Evolutionary conservation across 306 rosid species (phyloP), one percentile per base, ranked within the genome.

Genomic region (Sicyos baderoa): DNA sequence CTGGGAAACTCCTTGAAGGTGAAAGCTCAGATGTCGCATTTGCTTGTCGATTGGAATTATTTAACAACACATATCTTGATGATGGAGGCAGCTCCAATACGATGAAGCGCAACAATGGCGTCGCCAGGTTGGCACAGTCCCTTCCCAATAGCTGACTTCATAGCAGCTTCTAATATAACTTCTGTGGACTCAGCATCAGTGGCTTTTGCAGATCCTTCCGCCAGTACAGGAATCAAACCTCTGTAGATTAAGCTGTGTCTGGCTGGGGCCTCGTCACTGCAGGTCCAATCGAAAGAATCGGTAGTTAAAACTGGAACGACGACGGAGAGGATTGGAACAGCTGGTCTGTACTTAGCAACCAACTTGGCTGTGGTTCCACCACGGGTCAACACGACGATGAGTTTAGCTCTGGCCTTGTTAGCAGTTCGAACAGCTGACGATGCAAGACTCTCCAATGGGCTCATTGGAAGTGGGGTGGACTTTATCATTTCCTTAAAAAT

Each of bases 151-250:
- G 96, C 95, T 0, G 96, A 91, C 71, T 89, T 91, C n/a, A 91
- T 75, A 45, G 97, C 89, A 72, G 97, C 97, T 75, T 89, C 96
- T 77, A 91, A 70, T 71, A 91, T 91, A 74, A 82, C 97, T 75
- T 91, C 96, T 10, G 97, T 89, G 51, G 97, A 91, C 76, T 91
- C 97, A n/a, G 97, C 90, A 82, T 91, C 96, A n/a, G 97, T 91
- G 71, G 97, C 94, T 82, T 87, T 91, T 0, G 97, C 95, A 71
- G 97, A 91, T 76, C 97, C 97, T 76, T 91, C 97, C 0, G 88
- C 97, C 83, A 91, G 76, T 54, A 91, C 71, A 54, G 97, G 97
- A 84, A 91, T 85, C 84, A 91, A 77, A 11, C 97, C 97, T 76
- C 97, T 80, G 87, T 91, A 84, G 73, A 91, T 89, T 60, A 91